Evolutionary conservation across 257 asterid species (phyloP), one percentile per base, ranked within the genome.

Genomic region (Echium plantagineum): DNA sequence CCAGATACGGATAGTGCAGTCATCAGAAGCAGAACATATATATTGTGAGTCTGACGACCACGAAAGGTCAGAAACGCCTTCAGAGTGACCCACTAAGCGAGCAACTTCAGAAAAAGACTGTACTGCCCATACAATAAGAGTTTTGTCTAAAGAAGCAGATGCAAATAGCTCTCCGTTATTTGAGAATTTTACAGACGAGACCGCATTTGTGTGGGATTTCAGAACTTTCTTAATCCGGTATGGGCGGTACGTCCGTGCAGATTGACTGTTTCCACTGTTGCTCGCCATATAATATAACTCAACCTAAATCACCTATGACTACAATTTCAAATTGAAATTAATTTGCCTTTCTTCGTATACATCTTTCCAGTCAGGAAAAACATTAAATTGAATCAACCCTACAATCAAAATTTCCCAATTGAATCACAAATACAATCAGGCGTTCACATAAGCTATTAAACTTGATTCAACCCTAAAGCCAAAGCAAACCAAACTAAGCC

Each of bases 1-100:
- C 98, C 96, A 91, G 63, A 91, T 87, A 58, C 93, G 98, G 80
- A 91, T 74, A 31, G 98, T 85, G n/a, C 89, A 81, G 61, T 91
- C 98, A 69, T 91, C 98, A 52, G 98, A 91, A 67, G 96, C 98
- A 71, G 98, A 87, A 74, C 96, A 87, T 49, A 91, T 66, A 85
- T 87, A 88, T 18, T 81, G 81, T 66, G 96, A 88, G 60, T 91
- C 98, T 6, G 87, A 82, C 57, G 96, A 88, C 95, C 96, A 91
- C 55, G 95, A 77, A 5, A 91, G 78, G 72, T 91, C 98, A 75
- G 78, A 79, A 63, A 91, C 66, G 58, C 98, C 98, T 13, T 80
- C 93, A 31, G 93, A 73, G 74, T 91, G 98, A 65, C 96, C 96
- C 64, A 66, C 64, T 18, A 91, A 60, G 58, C 68, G 91, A 49